phyloP scores from a whole-genome alignment of 106 monocot species.

The Posidonia australis region DNA sequence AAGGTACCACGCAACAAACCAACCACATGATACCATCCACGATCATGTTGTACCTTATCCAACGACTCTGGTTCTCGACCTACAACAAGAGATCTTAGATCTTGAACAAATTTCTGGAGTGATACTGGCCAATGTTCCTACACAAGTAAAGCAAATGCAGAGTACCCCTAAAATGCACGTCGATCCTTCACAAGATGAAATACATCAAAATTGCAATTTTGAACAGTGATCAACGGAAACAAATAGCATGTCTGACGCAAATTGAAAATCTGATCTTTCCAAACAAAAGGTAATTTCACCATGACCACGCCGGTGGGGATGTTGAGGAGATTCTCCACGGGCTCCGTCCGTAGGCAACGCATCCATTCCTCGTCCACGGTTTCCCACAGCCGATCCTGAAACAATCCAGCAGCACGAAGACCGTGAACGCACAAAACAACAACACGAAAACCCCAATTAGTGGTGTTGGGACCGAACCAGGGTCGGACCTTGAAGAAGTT shows the following conservation, averaged over 20 bases:
- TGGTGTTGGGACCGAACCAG: background rate
- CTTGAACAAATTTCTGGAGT: slow-evolving; percentile 52
- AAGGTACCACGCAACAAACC: background rate
- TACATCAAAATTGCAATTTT: no score
- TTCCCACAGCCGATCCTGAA: slow-evolving; percentile 78
- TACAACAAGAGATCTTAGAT: slow-evolving; percentile 43
- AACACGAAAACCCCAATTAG: background rate
- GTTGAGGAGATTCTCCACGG: slow-evolving; percentile 51
- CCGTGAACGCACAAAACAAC: background rate
- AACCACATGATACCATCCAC: background rate
- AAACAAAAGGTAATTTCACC: slow-evolving; percentile 12
- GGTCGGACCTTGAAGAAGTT: slow-evolving; percentile 93
- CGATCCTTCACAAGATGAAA: no score
- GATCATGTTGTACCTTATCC: slow-evolving; percentile 22
- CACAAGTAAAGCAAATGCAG: background rate
- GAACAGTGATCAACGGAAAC: background rate
- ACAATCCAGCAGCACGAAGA: background rate
- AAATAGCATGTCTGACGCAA: background rate
- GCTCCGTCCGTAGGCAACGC: slow-evolving; percentile 57
- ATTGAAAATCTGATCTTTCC: background rate
- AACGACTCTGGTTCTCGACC: slow-evolving; percentile 42
- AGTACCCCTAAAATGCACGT: no score
- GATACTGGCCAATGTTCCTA: slow-evolving; percentile 81
- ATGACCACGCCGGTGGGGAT: slow-evolving; percentile 56
- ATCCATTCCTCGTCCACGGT: slow-evolving; percentile 65